phyloP scores from a whole-genome alignment of 2,329 filamentous ascomycete species.

The Diaporthe sp. region DNA sequence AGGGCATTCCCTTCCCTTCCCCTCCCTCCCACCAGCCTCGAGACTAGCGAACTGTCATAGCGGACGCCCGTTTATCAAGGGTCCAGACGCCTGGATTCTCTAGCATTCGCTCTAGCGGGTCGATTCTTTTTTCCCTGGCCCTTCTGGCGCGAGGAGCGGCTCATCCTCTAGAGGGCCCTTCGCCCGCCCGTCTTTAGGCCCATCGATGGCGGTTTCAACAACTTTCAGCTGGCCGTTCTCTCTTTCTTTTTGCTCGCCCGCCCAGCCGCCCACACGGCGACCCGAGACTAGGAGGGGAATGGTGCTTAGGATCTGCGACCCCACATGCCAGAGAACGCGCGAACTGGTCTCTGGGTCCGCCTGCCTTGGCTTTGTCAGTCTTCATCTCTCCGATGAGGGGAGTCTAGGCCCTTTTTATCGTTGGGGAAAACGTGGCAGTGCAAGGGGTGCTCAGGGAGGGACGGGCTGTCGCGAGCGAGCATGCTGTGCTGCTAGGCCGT shows the following conservation, averaged over 20 bases:
- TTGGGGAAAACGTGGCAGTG: constrained; percentile 15
- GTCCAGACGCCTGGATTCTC: constrained; percentile 25
- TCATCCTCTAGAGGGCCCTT: background rate
- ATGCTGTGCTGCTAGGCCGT: background rate
- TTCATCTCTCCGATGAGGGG: no score
- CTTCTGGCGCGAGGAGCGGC: constrained; percentile 15
- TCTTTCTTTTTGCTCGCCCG: background rate
- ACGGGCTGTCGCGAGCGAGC: background rate
- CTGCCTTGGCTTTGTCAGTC: background rate
- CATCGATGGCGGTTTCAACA: background rate
- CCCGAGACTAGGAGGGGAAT: constrained; percentile 22
- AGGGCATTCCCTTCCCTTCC: background rate
- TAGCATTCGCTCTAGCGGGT: background rate
- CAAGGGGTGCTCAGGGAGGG: background rate
- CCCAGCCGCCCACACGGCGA: constrained; percentile 11
- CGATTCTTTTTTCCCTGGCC: background rate
- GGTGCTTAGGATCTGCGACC: background rate
- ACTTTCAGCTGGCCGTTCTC: background rate
- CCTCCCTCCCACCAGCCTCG: background rate
- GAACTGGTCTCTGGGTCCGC: constrained; percentile 13
- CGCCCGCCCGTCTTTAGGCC: background rate
- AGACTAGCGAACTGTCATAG: constrained; percentile 26
- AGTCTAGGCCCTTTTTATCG: background rate
- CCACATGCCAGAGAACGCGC: constrained; percentile 5
- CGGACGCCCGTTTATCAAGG: constrained; percentile 20